Conservation (phyloP, 805 yeast genomes). For the Monosporozyma aerobia region DNA sequence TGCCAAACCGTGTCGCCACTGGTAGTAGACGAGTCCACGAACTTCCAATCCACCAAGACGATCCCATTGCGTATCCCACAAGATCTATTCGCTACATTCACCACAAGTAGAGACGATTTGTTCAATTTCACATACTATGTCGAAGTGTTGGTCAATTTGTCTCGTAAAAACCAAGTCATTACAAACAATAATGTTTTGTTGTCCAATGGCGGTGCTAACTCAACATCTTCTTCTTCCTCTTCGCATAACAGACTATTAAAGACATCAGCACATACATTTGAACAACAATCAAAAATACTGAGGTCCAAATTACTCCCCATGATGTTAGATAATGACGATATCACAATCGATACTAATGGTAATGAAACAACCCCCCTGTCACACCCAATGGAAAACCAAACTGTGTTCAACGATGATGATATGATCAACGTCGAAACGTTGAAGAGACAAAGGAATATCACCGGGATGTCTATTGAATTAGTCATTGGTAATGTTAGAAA, state of each 20-base stretch:
- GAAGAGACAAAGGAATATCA: constrained; percentile 65
- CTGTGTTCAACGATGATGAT: constrained; percentile 24
- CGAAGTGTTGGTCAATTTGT: constrained; percentile 74
- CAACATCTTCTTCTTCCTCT: background rate
- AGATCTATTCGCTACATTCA: constrained; percentile 78
- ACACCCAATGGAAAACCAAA: constrained; percentile 7
- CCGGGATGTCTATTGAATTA: constrained; percentile 73
- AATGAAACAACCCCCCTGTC: constrained; percentile 9
- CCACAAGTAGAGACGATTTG: constrained; percentile 41
- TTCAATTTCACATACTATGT: constrained; percentile 78
- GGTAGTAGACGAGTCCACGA: constrained; percentile 55
- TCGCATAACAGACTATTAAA: background rate
- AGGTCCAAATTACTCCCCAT: background rate
- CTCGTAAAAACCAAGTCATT: constrained; percentile 43
- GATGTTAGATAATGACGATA: background rate
- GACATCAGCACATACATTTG: background rate
- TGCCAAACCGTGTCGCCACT: constrained; percentile 70
- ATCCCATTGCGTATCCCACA: constrained; percentile 67
- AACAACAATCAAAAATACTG: background rate
- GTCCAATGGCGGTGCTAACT: background rate
- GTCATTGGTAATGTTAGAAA: constrained; percentile 51
- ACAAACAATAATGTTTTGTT: constrained; percentile 7
- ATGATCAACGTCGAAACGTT: constrained; percentile 73
- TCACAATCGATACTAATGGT: constrained; percentile 3
- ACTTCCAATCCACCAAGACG: constrained; percentile 46